These are phyloP conservation scores for Rutstroemia sp. DNA, from an alignment of 2,329 filamentous ascomycete genomes.

Conservation along the genomic window DNA sequence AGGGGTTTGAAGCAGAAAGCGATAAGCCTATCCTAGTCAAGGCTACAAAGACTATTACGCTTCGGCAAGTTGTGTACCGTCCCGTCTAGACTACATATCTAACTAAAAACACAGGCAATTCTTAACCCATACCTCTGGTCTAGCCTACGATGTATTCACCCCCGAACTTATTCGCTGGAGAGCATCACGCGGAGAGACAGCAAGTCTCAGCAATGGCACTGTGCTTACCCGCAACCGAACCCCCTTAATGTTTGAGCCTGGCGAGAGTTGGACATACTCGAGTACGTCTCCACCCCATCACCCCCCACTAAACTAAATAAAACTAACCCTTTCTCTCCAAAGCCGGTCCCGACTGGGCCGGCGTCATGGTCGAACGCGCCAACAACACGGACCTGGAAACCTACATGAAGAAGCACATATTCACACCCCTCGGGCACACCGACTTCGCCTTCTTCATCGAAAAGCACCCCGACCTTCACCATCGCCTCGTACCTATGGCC, in stretches of 20 bases:
- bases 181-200: constrained; percentile 9
- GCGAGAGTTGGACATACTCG: constrained; percentile 52
- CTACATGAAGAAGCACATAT: constrained; percentile 19
- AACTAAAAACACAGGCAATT: constrained; percentile 8
- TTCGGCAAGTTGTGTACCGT: constrained; percentile 16
- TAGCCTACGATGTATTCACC: constrained; percentile 15
- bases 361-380: constrained; percentile 38
- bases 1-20: constrained; percentile 17
- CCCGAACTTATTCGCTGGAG: constrained; percentile 8
- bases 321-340: constrained; percentile 15
- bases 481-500: constrained; percentile 4
- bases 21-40: constrained; percentile 16
- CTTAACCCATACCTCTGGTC: constrained; percentile 21
- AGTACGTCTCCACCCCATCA: constrained; percentile 45
- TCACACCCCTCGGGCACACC: constrained; percentile 6
- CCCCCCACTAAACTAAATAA: not conserved
- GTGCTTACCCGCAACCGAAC: not conserved
- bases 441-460: constrained; percentile 14
- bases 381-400: constrained; percentile 13
- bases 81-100: not conserved
- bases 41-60: constrained; percentile 21
- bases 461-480: constrained; percentile 1
- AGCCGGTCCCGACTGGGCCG: constrained; percentile 45
- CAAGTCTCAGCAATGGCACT: not conserved
- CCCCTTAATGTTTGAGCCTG: constrained; percentile 57